Base-by-base conservation (phyloP, 1,139 yeast species). In the Pichia sp. region DNA sequence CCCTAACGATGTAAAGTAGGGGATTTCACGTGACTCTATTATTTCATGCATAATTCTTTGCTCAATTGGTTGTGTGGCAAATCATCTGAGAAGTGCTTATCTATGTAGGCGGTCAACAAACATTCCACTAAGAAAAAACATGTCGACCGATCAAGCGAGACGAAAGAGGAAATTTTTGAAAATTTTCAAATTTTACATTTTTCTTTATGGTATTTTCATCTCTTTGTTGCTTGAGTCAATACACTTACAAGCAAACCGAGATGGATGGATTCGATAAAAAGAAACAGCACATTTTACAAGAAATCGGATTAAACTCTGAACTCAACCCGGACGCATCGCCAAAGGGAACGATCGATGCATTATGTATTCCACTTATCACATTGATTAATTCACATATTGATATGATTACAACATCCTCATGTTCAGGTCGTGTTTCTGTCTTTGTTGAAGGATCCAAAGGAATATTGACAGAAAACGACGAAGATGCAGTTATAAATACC, bases 381-480 rank as follows among this genome's bases (percentile, higher is more conserved):
- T 65, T 82, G 32, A 84, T 88, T 57, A 88, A 88, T 58, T 57
- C 74, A 2, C 79, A 80, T 55, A 58, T 66, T 0, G 81, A 85
- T 57, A 77, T 85, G 82, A 93, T 88, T 9, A 88, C 96, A 2
- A 87, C 96, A 0, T 85, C 95, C 1, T 84, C 94, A 14, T 88
- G 96, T 55, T 86, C 96, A 0, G 96, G 96, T 1, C 69, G 96
- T 60, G 84, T 88, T 2, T 82, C 91, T 47, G 89, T 88, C 0
- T 88, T 85, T 60, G 65, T 84, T 3, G 96, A 87, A 61, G 96
- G 96, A 1, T 47, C 56, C 0, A 70, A 71, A 62, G 60, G 38
- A 70, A 2, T 12, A 4, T 31, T 20, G 68, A 62, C 60, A 38
- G 70, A 67, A 49, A 60, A 15, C 12, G 14, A 7, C 18, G 14